Percentiles rank a stretch among this genome's conserved stretches.
phyloP scores from a whole-genome alignment of 164 flowering plant genomes.

The Sextonia rubra region DNA sequence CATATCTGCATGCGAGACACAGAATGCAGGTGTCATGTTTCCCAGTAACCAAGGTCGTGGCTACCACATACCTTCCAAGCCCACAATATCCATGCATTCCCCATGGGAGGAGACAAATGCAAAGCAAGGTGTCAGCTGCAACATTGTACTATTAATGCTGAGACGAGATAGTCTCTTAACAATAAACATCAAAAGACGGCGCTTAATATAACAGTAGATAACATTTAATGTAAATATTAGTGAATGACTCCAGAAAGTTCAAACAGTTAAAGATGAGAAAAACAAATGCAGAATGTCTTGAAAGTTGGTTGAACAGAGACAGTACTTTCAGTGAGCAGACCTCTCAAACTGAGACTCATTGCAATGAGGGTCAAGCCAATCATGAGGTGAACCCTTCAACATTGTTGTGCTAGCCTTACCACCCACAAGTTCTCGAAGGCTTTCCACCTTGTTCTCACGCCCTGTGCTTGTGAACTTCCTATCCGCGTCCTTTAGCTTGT shows the following conservation, averaged over 20 bases:
- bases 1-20: no score
- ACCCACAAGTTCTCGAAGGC: slow-evolving; percentile 76
- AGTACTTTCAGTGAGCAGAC: slow-evolving; percentile 13
- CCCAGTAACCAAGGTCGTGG: no score
- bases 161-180: no score
- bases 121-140: background rate
- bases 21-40: no score
- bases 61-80: no score
- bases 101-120: no score
- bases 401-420: slow-evolving; percentile 24
- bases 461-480: slow-evolving; percentile 46
- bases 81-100: no score
- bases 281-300: background rate
- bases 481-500: slow-evolving; percentile 90
- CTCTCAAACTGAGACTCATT: slow-evolving; percentile 82
- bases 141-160: background rate
- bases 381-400: slow-evolving; percentile 60
- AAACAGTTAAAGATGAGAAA: background rate
- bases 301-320: background rate
- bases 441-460: slow-evolving; percentile 80
- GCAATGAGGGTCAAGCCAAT: slow-evolving; percentile 97
- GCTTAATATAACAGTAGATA: background rate
- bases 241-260: background rate
- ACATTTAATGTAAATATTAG: no score
- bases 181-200: background rate